phyloP scores from a whole-genome alignment of 768 basidiomycete genomes.

The Russula earlei region DNA sequence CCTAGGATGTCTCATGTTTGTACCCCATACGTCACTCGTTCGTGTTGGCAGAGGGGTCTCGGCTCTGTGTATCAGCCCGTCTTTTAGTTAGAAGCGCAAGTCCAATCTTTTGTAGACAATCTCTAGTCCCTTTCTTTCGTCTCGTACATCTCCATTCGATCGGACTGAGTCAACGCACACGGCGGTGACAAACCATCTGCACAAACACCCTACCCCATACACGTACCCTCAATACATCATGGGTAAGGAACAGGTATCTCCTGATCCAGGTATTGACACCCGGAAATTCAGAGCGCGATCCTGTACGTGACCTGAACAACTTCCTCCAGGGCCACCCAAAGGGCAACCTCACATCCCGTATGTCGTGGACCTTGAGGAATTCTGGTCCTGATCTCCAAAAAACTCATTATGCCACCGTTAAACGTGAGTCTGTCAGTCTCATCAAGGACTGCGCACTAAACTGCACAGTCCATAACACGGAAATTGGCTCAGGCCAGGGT shows the following conservation, averaged over 20 bases:
- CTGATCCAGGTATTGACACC: neutral
- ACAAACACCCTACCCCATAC: neutral
- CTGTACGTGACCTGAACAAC: slow-evolving; percentile 7
- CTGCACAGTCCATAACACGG: neutral
- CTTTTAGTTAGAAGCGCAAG: too few species aligned
- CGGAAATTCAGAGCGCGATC: neutral
- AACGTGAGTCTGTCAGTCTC: neutral
- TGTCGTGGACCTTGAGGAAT: neutral
- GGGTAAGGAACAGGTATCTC: neutral
- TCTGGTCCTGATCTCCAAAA: neutral
- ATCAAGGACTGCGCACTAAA: neutral
- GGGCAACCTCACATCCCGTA: neutral
- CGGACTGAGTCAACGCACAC: too few species aligned
- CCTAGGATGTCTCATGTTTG: too few species aligned
- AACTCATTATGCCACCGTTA: neutral
- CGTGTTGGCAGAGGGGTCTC: too few species aligned
- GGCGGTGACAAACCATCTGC: too few species aligned
- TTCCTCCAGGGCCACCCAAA: neutral
- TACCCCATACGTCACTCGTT: too few species aligned
- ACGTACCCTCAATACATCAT: neutral
- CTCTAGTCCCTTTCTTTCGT: too few species aligned
- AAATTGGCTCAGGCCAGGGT: neutral
- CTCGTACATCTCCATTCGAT: too few species aligned
- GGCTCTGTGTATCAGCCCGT: too few species aligned
- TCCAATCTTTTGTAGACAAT: too few species aligned